A percentile compares a stretch with the other conserved stretches of the same genome.
Conservation (phyloP, 306 rosid genomes). For the Morella rubra region DNA sequence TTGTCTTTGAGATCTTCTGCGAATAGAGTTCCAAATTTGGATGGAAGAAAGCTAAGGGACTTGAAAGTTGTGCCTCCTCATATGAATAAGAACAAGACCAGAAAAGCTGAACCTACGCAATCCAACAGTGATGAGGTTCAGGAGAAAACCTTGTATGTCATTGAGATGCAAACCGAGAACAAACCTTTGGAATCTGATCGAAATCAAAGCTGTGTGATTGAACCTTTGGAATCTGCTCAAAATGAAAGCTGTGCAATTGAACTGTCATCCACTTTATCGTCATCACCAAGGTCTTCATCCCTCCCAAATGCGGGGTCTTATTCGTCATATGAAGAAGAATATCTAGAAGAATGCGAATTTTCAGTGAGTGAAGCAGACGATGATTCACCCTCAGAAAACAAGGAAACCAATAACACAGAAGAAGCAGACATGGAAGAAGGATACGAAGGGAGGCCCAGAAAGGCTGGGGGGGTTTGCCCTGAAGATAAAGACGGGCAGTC, state of each 20-base stretch:
- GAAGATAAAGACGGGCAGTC: constrained; percentile 45
- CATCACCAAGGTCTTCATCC: constrained; percentile 36
- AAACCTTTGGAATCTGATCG: constrained; percentile 44
- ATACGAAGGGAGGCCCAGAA: constrained; percentile 31
- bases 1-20: constrained; percentile 47
- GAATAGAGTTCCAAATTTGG: constrained; percentile 39
- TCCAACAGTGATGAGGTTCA: constrained; percentile 34
- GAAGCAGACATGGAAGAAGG: constrained; percentile 35
- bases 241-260: constrained; percentile 33
- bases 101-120: constrained; percentile 38
- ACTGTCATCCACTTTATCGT: constrained; percentile 24
- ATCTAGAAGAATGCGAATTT: constrained; percentile 51
- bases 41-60: constrained; percentile 13
- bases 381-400: constrained; percentile 38
- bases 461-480: constrained; percentile 30
- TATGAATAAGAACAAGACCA: constrained; percentile 32
- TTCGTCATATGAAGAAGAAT: constrained; percentile 38
- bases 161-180: constrained; percentile 56
- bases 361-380: constrained; percentile 53
- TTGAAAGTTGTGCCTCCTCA: constrained; percentile 17
- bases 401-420: constrained; percentile 40
- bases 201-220: constrained; percentile 32
- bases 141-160: constrained; percentile 77
- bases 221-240: background rate
- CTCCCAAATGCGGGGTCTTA: constrained; percentile 33